Percentiles rank a stretch among this genome's conserved stretches.
Evolutionary conservation across 371 early-diverging fungal genomes (phyloP).

Genomic region (Mortierella sp.): DNA sequence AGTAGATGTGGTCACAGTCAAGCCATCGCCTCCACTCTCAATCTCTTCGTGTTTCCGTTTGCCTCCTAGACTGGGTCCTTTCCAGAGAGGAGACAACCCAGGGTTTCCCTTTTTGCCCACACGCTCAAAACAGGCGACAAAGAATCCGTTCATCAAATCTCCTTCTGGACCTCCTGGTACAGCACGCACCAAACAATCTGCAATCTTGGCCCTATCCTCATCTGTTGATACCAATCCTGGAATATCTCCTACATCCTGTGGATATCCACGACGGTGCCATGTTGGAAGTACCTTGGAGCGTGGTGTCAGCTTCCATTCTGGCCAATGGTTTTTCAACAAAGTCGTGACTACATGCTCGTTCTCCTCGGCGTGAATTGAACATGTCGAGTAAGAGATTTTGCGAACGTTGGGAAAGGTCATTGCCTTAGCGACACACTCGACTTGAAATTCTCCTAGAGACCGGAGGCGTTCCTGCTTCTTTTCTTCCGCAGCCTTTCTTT

Average conservation of each 20-base stretch:
- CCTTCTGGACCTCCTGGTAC: constrained; percentile 65
- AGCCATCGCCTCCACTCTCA: background rate
- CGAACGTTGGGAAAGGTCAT: constrained; percentile 67
- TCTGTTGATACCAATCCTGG: constrained; percentile 36
- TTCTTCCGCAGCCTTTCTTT: constrained; percentile 30
- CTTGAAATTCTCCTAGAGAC: constrained; percentile 80
- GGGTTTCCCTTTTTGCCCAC: constrained; percentile 47
- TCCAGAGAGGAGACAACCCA: constrained; percentile 42
- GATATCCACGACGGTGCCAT: constrained; percentile 80
- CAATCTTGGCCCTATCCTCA: constrained; percentile 52
- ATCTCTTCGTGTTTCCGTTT: constrained; percentile 30
- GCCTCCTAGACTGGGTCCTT: constrained; percentile 22
- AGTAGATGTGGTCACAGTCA: background rate
- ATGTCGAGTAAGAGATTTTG: constrained; percentile 94
- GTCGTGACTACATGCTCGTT: constrained; percentile 94
- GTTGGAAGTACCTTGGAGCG: constrained; percentile 73
- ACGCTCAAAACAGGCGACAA: constrained; percentile 84
- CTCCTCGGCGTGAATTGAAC: constrained; percentile 94
- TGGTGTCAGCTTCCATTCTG: constrained; percentile 68
- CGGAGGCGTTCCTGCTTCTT: constrained; percentile 74
- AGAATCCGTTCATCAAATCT: constrained; percentile 85
- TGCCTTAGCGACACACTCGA: constrained; percentile 60
- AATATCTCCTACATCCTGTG: constrained; percentile 57
- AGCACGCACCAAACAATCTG: constrained; percentile 74
- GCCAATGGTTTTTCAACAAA: constrained; percentile 59